phyloP scores from a whole-genome alignment of 148 eudicot species.

The Euryodendron excelsum region DNA sequence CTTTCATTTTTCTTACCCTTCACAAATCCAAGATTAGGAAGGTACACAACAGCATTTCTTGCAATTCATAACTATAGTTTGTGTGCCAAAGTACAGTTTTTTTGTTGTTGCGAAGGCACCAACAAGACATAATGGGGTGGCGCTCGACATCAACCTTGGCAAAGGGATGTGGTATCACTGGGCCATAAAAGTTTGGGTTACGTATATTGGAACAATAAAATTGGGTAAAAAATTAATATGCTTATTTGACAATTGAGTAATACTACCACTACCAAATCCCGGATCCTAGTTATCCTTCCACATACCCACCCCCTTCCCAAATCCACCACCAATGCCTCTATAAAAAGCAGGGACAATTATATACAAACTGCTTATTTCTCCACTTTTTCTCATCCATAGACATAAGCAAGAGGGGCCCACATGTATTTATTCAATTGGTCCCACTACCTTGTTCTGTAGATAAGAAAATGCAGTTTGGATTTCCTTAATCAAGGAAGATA shows the following conservation, averaged over 20 bases:
- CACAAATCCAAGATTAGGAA: too few species aligned
- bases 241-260: not conserved
- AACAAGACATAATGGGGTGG: too few species aligned
- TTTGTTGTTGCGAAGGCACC: too few species aligned
- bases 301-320: not conserved
- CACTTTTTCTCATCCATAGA: not conserved
- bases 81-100: too few species aligned
- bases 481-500: not conserved
- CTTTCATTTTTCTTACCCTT: too few species aligned
- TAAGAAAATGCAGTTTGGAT: not conserved
- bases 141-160: too few species aligned
- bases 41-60: too few species aligned
- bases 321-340: not conserved
- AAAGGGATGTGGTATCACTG: too few species aligned
- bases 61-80: too few species aligned
- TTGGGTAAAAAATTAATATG: not conserved
- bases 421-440: not conserved
- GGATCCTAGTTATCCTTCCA: not conserved
- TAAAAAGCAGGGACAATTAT: not conserved
- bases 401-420: not conserved
- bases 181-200: too few species aligned
- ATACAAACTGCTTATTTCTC: not conserved
- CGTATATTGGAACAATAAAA: too few species aligned
- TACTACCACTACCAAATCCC: not conserved
- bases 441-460: not conserved